Percentiles rank a stretch among this genome's conserved stretches.
phyloP scores from a whole-genome alignment of 2,329 filamentous ascomycete genomes.

The Byssothecium circinans region DNA sequence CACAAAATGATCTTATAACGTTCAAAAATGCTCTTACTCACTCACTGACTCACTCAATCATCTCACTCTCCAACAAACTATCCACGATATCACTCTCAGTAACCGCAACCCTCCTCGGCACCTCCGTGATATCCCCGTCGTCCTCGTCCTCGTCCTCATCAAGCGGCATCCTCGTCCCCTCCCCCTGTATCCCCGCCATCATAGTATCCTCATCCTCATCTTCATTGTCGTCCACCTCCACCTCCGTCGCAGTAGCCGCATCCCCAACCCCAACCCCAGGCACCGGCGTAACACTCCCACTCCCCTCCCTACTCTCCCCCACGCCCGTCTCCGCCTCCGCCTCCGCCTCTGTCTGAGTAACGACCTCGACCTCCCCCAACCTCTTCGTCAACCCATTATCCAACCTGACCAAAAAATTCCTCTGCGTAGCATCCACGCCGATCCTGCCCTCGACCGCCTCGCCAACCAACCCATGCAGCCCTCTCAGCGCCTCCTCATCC shows the following conservation, averaged over 20 bases:
- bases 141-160: slow-evolving; percentile 26
- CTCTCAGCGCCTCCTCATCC: slow-evolving; percentile 26
- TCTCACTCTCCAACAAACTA: slow-evolving; percentile 34
- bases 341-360: slow-evolving; percentile 14
- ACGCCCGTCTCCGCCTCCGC: slow-evolving; percentile 29
- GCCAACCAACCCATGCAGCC: slow-evolving; percentile 49
- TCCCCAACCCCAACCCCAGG: too few species aligned
- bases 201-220: slow-evolving; percentile 35
- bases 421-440: slow-evolving; percentile 55
- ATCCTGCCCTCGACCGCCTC: slow-evolving; percentile 54
- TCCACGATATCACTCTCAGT: slow-evolving; percentile 41
- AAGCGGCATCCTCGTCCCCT: slow-evolving; percentile 39
- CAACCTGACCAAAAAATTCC: slow-evolving; percentile 59
- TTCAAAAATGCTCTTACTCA: too few species aligned
- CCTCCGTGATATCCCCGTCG: slow-evolving; percentile 5
- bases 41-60: slow-evolving; percentile 6
- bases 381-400: slow-evolving; percentile 55
- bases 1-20: too few species aligned
- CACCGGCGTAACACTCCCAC: background rate
- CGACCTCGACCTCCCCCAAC: slow-evolving; percentile 43
- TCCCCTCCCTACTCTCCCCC: slow-evolving; percentile 12
- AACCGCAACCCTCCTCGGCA: slow-evolving; percentile 11
- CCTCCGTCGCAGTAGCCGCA: slow-evolving; percentile 1
- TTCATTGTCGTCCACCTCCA: slow-evolving; percentile 19
- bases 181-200: slow-evolving; percentile 37